A percentile compares a stretch with the other conserved stretches of the same genome.
These are phyloP conservation scores for Solanum ahanhuiri DNA, from an alignment of 257 asterid genomes.

Conservation along the genomic window DNA sequence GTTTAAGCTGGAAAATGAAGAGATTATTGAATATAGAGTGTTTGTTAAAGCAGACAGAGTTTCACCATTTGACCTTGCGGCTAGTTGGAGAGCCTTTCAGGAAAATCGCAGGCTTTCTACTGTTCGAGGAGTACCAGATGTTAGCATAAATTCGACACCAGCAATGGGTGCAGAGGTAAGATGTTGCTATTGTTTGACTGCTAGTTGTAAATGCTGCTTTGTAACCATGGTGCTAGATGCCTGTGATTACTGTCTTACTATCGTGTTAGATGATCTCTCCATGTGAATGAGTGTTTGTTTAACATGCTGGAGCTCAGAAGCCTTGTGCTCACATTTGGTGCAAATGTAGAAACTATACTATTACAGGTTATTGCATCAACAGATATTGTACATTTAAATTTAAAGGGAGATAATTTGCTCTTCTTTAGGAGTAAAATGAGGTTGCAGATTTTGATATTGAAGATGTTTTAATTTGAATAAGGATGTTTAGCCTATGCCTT, in stretches of 20 bases:
- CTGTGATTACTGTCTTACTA: not conserved
- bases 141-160: constrained; percentile 56
- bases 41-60: constrained; percentile 71
- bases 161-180: constrained; percentile 49
- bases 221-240: not conserved
- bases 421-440: not conserved
- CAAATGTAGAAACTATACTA: not conserved
- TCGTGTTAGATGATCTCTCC: not conserved
- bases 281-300: not conserved
- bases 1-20: constrained; percentile 55
- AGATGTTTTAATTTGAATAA: not conserved
- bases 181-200: not conserved
- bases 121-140: constrained; percentile 95
- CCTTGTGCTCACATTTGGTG: not conserved
- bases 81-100: constrained; percentile 97
- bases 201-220: not conserved
- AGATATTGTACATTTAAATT: not conserved
- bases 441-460: not conserved
- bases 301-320: not conserved
- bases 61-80: constrained; percentile 96
- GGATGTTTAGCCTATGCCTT: not conserved
- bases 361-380: not conserved
- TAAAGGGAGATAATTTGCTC: not conserved
- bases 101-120: constrained; percentile 86
- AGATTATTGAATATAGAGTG: constrained; percentile 67